These are phyloP conservation scores for Aspergillus saccharolyticus DNA, from an alignment of 495 filamentous ascomycete genomes.

Conservation along the genomic window DNA sequence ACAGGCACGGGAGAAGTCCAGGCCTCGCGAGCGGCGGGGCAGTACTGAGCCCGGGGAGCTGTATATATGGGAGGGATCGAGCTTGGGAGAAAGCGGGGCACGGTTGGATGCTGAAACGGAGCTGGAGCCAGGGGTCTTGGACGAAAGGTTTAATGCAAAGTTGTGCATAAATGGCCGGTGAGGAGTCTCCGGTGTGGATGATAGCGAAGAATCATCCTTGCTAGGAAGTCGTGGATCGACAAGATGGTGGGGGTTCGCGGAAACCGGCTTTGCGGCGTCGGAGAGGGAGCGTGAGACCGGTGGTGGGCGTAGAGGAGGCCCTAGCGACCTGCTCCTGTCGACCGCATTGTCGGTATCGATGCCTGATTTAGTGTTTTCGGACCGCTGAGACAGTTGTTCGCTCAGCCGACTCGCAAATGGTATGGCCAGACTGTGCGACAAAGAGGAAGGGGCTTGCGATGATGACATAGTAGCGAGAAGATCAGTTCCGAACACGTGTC, in stretches of 20 bases:
- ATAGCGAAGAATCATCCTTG: conserved; percentile 76
- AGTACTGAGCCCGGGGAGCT: conserved; percentile 78
- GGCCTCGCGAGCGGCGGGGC: conserved; percentile 76
- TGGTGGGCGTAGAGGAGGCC: conserved; percentile 23
- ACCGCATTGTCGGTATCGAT: conserved; percentile 9
- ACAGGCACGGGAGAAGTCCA: conserved; percentile 90
- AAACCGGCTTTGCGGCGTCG: conserved; percentile 36
- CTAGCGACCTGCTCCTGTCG: conserved; percentile 16
- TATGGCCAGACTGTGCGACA: conserved; percentile 20
- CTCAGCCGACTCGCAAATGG: conserved; percentile 40
- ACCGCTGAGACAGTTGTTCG: conserved; percentile 34
- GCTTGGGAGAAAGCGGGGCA: conserved; percentile 76
- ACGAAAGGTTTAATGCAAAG: conserved; percentile 70
- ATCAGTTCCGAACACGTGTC: conserved; percentile 6
- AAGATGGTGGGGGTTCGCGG: conserved; percentile 22
- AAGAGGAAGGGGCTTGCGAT: conserved; percentile 18
- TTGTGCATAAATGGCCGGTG: conserved; percentile 59
- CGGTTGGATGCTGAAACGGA: conserved; percentile 56
- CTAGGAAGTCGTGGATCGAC: conserved; percentile 35
- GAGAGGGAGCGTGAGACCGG: conserved; percentile 42
- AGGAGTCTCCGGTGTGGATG: conserved; percentile 57
- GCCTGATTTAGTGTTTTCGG: conserved; percentile 17
- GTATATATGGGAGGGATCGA: conserved; percentile 77
- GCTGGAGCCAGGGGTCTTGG: conserved; percentile 37
- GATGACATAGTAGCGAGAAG: conserved; percentile 17